phyloP scores from a whole-genome alignment of 2,329 filamentous ascomycete genomes.

The Cryphonectria japonica region DNA sequence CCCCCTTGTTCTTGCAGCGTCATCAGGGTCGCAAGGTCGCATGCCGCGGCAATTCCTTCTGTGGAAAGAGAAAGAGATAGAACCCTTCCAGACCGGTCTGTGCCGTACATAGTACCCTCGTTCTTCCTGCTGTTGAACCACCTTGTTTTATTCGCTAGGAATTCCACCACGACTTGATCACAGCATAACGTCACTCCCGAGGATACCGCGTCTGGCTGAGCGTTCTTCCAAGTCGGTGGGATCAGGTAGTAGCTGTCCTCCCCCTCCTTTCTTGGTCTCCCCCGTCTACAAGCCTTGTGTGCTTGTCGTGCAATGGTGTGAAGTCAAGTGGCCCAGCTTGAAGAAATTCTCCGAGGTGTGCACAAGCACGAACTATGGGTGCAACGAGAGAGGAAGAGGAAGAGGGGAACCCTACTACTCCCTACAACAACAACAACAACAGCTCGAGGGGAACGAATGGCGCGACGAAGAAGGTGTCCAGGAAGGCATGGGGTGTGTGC shows the following conservation, averaged over 20 bases:
- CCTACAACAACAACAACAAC: neutral
- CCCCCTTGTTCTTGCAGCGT: constrained; percentile 21
- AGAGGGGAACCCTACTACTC: neutral
- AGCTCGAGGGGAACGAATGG: constrained; percentile 16
- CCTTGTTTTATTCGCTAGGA: neutral
- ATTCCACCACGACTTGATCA: neutral
- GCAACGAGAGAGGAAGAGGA: neutral
- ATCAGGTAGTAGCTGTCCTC: neutral
- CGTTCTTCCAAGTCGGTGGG: neutral
- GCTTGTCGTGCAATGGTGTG: constrained; percentile 24
- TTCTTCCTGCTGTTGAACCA: neutral
- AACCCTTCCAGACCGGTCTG: constrained; percentile 12
- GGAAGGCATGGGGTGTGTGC: constrained; percentile 1
- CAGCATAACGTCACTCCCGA: neutral
- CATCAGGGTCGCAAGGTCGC: constrained; percentile 16
- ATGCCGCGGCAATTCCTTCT: constrained; percentile 19
- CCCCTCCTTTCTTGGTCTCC: no score
- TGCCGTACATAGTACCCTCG: neutral
- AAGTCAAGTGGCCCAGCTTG: constrained; percentile 17
- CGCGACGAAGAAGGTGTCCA: constrained; percentile 18
- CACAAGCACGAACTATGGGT: constrained; percentile 18
- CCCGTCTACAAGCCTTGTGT: constrained; percentile 10
- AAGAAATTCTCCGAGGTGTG: constrained; percentile 27
- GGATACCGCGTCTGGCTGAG: constrained; percentile 1
- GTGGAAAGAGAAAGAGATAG: neutral